Evolutionary conservation across 257 asterid species (phyloP), one percentile per base, ranked within the genome.

Genomic region (Scutellaria baicalensis): DNA sequence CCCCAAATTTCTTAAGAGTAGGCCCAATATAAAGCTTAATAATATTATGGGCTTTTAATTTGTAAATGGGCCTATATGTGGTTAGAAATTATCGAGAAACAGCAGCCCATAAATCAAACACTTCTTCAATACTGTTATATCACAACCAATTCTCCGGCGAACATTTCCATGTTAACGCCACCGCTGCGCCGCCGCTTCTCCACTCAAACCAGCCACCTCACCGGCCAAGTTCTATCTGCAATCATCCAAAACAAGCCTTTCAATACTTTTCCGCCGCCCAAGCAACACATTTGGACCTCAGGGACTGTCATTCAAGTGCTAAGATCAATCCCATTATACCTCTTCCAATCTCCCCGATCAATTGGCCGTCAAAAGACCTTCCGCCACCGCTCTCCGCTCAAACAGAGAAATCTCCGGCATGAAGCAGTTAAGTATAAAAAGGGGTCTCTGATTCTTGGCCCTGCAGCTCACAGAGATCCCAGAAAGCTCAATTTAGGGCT

Each of bases 371-470:
- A 91, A 68, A 84, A 76, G 3, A 74, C 95, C 55, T 85, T 80
- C 63, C 95, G 96, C 60, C 91, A 93, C 66, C 92, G 95, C 45
- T 72, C 96, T 38, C 93, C 96, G 0, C 85, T 93, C 42, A 87
- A 78, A 64, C 96, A 93, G 55, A 79, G 99, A 62, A 79, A 79
- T 35, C 83, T 89, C 56, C 80, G 69, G 31, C 69, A 78, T 55
- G 96, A 93, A 75, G 68, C 72, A 17, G 20, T 64, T 23, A 84
- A 83, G 57, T 77, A 77, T 33, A 80, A 68, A 67, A 82, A 61
- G 51, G 89, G 96, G 20, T 63, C 74, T 58, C 84, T 85, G 13
- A 23, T 93, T 74, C 96, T 87, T 16, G 97, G 97, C 59, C 99
- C 97, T 9, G 90, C 91, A 18, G 99, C 96, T 69, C 82, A 88